These are phyloP conservation scores for Ottelia alismoides DNA, from an alignment of 106 monocot species.

Conservation along the genomic window DNA sequence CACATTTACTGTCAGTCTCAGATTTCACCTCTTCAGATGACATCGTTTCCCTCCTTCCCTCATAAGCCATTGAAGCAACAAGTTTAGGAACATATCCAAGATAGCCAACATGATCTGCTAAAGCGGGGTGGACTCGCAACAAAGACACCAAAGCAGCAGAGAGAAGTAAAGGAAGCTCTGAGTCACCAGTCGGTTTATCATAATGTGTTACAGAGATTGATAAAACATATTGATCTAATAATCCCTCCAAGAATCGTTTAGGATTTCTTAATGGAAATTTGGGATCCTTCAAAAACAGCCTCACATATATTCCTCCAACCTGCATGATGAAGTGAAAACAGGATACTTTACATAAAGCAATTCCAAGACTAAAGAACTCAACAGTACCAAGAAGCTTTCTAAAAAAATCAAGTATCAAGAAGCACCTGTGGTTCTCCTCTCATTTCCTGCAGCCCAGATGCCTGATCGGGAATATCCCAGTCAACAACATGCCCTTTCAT, in stretches of 20 bases:
- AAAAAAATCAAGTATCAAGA: background rate
- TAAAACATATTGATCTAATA: conserved; percentile 95
- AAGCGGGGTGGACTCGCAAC: conserved; percentile 86
- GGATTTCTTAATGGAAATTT: conserved; percentile 99
- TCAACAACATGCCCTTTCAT: conserved; percentile 84
- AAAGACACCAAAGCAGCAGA: conserved; percentile 96
- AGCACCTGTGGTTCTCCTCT: conserved; percentile 97
- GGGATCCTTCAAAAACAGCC: conserved; percentile 93
- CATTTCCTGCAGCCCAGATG: conserved; percentile 95
- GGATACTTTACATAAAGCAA: background rate
- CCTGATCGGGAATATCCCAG: conserved; percentile 97
- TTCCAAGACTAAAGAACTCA: background rate
- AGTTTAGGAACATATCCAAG: conserved; percentile 98
- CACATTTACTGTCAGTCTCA: conserved; percentile 9
- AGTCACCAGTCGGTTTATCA: conserved; percentile 48
- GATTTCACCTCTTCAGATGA: conserved; percentile 43
- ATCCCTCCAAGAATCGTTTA: conserved; percentile 94
- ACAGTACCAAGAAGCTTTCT: background rate
- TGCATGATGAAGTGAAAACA: conserved; percentile 15
- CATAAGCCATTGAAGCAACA: conserved; percentile 90
- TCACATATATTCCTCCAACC: conserved; percentile 99
- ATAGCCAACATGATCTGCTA: conserved; percentile 97
- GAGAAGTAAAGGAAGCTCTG: conserved; percentile 87
- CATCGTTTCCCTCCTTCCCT: conserved; percentile 92
- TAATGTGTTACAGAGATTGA: conserved; percentile 92